Evolutionary conservation across 495 filamentous ascomycete genomes (phyloP).

Genomic region (Parathielavia appendiculata): DNA sequence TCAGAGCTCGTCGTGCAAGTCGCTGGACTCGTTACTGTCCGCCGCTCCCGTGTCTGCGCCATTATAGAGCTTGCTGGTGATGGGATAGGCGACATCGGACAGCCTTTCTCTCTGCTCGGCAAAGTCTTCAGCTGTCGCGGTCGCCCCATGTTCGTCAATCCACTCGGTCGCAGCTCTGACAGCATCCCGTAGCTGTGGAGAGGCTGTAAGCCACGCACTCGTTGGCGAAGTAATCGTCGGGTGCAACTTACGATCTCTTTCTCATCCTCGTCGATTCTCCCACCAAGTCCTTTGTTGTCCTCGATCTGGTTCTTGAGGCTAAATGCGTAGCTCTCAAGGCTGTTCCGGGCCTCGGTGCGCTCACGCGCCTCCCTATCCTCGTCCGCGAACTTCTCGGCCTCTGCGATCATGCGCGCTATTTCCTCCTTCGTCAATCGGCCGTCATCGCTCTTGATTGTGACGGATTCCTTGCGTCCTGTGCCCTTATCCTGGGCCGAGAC

Average conservation of each 20-base stretch:
- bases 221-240: not conserved
- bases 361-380: slow-evolving; percentile 87
- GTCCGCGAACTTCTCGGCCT: slow-evolving; percentile 89
- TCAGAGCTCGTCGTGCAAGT: slow-evolving; percentile 14
- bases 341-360: slow-evolving; percentile 92
- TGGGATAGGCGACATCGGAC: slow-evolving; percentile 81
- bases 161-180: slow-evolving; percentile 88
- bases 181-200: slow-evolving; percentile 66
- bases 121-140: slow-evolving; percentile 82
- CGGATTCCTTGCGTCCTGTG: slow-evolving; percentile 83
- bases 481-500: slow-evolving; percentile 88
- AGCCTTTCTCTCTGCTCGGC: slow-evolving; percentile 97
- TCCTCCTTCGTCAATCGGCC: slow-evolving; percentile 82
- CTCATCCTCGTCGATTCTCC: slow-evolving; percentile 90
- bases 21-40: not conserved
- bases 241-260: slow-evolving; percentile 67
- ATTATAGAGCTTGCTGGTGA: slow-evolving; percentile 86
- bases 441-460: slow-evolving; percentile 90
- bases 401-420: slow-evolving; percentile 89
- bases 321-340: slow-evolving; percentile 94
- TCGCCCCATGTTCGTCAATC: slow-evolving; percentile 82
- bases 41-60: slow-evolving; percentile 18
- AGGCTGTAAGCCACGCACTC: slow-evolving; percentile 18
- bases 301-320: slow-evolving; percentile 94
- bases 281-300: slow-evolving; percentile 83